Evolutionary conservation across 2,329 filamentous ascomycete genomes (phyloP).

Genomic region (Colletotrichum zoysiae): DNA sequence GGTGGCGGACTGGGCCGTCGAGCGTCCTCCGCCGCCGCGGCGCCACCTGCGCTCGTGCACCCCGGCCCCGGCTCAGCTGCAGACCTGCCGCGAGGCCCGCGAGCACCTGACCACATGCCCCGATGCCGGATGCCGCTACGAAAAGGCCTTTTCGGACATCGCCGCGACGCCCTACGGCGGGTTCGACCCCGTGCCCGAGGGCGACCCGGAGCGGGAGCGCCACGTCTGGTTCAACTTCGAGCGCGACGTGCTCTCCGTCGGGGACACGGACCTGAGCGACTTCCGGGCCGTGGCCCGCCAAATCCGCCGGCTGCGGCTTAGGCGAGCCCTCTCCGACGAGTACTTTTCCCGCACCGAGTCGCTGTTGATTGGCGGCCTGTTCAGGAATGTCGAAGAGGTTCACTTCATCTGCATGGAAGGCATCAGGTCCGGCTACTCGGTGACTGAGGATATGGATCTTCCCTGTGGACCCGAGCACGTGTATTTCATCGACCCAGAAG

Average conservation of each 20-base stretch:
- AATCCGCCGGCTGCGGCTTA: not conserved
- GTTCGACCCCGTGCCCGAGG: not conserved
- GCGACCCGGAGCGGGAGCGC: not conserved
- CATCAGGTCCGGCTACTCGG: not conserved
- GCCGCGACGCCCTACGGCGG: not conserved
- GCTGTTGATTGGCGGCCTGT: not conserved
- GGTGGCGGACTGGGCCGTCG: not conserved
- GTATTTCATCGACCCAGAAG: constrained; percentile 11
- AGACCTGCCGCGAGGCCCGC: constrained; percentile 15
- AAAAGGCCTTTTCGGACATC: not conserved
- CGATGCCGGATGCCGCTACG: not conserved
- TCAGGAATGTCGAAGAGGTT: constrained; percentile 1
- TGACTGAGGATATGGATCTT: not conserved
- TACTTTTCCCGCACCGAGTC: constrained; percentile 2
- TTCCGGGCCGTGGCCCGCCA: not conserved
- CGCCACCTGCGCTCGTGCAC: constrained; percentile 21
- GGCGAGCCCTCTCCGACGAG: not conserved
- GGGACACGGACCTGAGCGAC: not conserved
- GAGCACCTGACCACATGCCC: not conserved
- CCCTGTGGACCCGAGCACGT: constrained; percentile 16
- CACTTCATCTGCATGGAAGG: not conserved
- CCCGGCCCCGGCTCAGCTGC: constrained; percentile 3
- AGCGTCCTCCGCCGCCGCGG: not conserved
- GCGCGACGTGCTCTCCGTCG: constrained; percentile 9
- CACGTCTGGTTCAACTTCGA: constrained; percentile 32